Base-by-base conservation (phyloP, 805 yeast species). In the Pichia sporocuriosa region DNA sequence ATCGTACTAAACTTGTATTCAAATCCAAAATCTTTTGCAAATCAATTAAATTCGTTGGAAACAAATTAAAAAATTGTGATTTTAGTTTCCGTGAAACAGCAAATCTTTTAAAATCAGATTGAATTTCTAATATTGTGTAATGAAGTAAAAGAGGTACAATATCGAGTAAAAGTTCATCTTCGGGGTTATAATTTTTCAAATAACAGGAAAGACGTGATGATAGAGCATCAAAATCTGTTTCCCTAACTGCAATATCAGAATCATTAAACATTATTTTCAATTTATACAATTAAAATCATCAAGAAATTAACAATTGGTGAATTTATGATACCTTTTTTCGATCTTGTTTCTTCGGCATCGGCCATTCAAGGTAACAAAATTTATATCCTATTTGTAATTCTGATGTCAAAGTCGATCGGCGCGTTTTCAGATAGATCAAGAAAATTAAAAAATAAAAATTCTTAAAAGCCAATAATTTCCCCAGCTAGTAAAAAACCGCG, bases 201-300 rank as follows among this genome's bases (percentile, higher is more conserved):
- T 70, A 66, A n/a, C 81, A 76, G 26, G 77, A 74, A 35, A 65
- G 49, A 20, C 86, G 69, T 49, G 86, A 77, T 12, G 84, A 70
- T n/a, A 82, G 56, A 0, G 89, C 89, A 58, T 81, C 88, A 44
- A 70, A 65, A 49, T 83, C 90, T 0, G 90, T 83, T 1, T 55
- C 47, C 24, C 59, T 35, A 1, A 60, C 49, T 8, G 51, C 53
- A 9, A 53, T 54, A 22, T 57, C 56, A 1, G 34, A 16, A 6
- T 31, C 35, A 16, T 20, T 12, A 23, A 37, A 8, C 31, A 21
- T 33, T 21, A 11, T 28, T 6, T 4, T 17, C 16, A 8, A 11
- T 24, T 24, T 8, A 24, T 11, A 11, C 26, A 24, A 24, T 8
- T 11, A n/a, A n/a, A n/a, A n/a, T n/a, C n/a, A n/a, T n/a, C n/a